A percentile compares a stretch with the other conserved stretches of the same genome.
phyloP scores from a whole-genome alignment of 129 eudicot species.

The Lactuca sativa region DNA sequence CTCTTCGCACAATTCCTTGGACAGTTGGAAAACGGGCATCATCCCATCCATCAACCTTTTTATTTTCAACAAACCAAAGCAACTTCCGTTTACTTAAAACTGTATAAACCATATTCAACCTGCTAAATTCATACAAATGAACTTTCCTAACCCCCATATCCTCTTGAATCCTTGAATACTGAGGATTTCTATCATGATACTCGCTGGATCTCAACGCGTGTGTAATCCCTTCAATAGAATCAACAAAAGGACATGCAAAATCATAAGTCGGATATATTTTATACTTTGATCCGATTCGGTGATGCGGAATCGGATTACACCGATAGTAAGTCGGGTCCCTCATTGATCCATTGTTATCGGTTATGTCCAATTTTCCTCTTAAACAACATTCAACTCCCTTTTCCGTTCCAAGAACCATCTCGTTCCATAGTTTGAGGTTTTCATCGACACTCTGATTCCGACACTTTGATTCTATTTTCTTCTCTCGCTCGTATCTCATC shows the following conservation, averaged over 20 bases:
- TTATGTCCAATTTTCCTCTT: constrained; percentile 82
- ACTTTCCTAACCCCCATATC: constrained; percentile 86
- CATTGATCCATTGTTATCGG: constrained; percentile 75
- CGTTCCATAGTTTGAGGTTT: constrained; percentile 76
- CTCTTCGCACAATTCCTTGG: constrained; percentile 92
- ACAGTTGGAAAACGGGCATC: constrained; percentile 97
- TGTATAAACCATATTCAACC: constrained; percentile 86
- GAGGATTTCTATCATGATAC: constrained; percentile 94
- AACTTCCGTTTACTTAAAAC: constrained; percentile 91
- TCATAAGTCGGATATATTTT: constrained; percentile 91
- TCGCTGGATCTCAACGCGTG: constrained; percentile 94
- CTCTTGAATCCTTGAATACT: constrained; percentile 71
- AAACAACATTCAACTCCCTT: constrained; percentile 76
- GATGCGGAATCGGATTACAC: constrained; percentile 82
- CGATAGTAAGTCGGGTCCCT: constrained; percentile 93
- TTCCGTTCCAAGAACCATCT: constrained; percentile 83
- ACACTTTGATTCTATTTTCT: too few relatives aligned
- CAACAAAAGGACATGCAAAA: constrained; percentile 93
- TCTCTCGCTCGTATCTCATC: too few relatives aligned
- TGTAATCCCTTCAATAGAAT: constrained; percentile 78
- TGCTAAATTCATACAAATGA: constrained; percentile 76
- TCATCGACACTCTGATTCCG: too few relatives aligned
- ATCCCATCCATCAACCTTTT: constrained; percentile 92
- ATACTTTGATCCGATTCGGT: constrained; percentile 71
- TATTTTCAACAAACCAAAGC: constrained; percentile 89